Conservation (phyloP, 2,329 filamentous ascomycete genomes). For the Ascosphaera aggregata region DNA sequence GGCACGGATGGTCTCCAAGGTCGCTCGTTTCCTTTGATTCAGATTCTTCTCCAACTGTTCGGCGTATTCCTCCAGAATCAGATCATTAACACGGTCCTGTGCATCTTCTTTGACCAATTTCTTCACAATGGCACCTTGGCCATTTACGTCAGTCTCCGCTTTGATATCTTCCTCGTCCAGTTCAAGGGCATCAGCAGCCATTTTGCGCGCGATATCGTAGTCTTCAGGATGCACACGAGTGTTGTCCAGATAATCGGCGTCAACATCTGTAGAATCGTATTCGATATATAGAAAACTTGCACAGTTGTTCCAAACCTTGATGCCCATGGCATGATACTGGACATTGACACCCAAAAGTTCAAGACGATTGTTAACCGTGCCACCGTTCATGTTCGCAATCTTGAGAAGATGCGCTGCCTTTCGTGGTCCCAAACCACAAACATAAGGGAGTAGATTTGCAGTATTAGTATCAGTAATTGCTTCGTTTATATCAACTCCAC, state of each 20-base stretch:
- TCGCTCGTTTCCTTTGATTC: constrained; percentile 83
- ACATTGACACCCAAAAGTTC: constrained; percentile 80
- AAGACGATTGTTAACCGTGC: constrained; percentile 58
- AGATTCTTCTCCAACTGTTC: constrained; percentile 86
- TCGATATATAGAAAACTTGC: constrained; percentile 85
- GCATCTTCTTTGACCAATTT: constrained; percentile 89
- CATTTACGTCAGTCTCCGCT: constrained; percentile 75
- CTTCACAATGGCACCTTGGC: constrained; percentile 70
- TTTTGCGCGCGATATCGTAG: constrained; percentile 93
- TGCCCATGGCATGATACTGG: constrained; percentile 59
- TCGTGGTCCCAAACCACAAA: constrained; percentile 74
- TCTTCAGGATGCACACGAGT: constrained; percentile 96
- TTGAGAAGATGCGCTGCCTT: constrained; percentile 74
- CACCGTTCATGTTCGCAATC: constrained; percentile 77
- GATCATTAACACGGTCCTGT: constrained; percentile 84
- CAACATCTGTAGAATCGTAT: constrained; percentile 58
- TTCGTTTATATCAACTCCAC: constrained; percentile 87
- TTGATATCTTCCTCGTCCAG: constrained; percentile 97
- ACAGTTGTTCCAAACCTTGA: constrained; percentile 88
- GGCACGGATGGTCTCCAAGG: constrained; percentile 83
- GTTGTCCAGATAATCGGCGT: constrained; percentile 83
- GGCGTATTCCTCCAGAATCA: constrained; percentile 90
- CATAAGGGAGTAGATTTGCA: constrained; percentile 70
- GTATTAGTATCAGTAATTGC: constrained; percentile 60
- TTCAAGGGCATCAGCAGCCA: constrained; percentile 90